phyloP scores from a whole-genome alignment of 2,329 filamentous ascomycete genomes.

The Dothidotthia symphoricarpi region DNA sequence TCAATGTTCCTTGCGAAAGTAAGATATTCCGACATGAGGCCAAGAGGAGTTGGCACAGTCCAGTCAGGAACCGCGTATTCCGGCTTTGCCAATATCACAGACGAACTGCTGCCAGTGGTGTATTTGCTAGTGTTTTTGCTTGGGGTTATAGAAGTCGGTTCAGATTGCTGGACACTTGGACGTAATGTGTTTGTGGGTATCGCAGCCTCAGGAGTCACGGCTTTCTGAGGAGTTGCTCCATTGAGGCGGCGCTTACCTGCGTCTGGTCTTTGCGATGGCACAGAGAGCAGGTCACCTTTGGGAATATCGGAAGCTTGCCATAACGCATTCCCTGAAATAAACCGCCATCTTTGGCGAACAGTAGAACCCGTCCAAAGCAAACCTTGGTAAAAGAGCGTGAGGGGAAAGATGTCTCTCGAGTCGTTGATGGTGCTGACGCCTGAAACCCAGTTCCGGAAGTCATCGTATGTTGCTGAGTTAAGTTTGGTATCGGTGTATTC shows the following conservation, averaged over 20 bases:
- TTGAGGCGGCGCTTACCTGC: constrained; percentile 1
- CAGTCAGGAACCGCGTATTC: constrained; percentile 29
- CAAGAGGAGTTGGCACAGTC: constrained; percentile 22
- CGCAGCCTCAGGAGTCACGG: constrained; percentile 6
- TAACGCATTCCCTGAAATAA: constrained; percentile 26
- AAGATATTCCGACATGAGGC: constrained; percentile 32
- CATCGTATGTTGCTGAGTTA: constrained; percentile 26
- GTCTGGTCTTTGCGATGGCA: constrained; percentile 1
- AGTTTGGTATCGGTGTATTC: not conserved
- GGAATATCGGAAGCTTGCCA: constrained; percentile 19
- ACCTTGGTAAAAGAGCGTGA: constrained; percentile 38
- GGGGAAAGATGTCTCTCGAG: constrained; percentile 48
- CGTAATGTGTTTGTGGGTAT: constrained; percentile 2
- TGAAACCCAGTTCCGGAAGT: constrained; percentile 46
- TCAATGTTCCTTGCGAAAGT: constrained; percentile 45
- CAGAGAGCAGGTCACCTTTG: constrained; percentile 7
- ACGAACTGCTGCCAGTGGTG: constrained; percentile 13
- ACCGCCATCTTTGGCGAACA: constrained; percentile 29
- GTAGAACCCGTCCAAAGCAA: constrained; percentile 35
- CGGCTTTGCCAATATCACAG: constrained; percentile 23
- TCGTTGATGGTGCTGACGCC: constrained; percentile 47
- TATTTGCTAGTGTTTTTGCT: constrained; percentile 20
- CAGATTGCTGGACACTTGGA: constrained; percentile 5
- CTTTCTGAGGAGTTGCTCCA: constrained; percentile 5
- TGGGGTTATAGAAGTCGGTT: constrained; percentile 7